These are phyloP conservation scores for Euphorbia schlechtendalii DNA, from an alignment of 441 rosid genomes.

Conservation along the genomic window DNA sequence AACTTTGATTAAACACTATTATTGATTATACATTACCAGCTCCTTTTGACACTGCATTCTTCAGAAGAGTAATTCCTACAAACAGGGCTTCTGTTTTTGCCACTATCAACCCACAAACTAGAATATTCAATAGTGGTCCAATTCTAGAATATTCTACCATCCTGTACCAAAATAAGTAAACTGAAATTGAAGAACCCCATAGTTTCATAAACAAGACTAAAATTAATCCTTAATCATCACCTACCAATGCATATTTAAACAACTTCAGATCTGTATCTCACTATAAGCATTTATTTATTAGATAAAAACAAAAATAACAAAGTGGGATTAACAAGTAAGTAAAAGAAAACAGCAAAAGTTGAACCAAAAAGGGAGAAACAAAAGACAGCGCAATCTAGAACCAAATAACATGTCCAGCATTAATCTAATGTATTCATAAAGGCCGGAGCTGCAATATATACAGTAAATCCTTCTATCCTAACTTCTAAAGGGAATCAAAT, in stretches of 20 bases:
- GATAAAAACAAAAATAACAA: too few relatives aligned
- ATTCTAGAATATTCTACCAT: slow-evolving; percentile 44
- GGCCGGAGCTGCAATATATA: not conserved
- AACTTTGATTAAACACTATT: not conserved
- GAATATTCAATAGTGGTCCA: slow-evolving; percentile 33
- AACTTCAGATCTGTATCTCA: not conserved
- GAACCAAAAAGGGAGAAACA: not conserved
- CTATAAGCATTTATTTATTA: too few relatives aligned
- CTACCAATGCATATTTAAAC: not conserved
- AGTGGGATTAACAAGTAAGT: not conserved
- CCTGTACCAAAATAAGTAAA: slow-evolving; percentile 1
- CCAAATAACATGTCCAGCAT: not conserved
- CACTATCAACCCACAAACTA: slow-evolving; percentile 33
- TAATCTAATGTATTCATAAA: not conserved
- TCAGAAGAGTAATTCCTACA: slow-evolving; percentile 51
- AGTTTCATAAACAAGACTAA: too few relatives aligned
- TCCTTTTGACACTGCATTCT: too few relatives aligned
- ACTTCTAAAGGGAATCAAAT: too few relatives aligned
- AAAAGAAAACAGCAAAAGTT: not conserved
- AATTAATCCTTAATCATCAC: not conserved
- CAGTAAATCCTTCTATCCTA: too few relatives aligned
- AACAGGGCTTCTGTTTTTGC: slow-evolving; percentile 37
- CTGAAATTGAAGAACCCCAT: too few relatives aligned
- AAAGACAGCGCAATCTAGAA: not conserved
- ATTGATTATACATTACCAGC: slow-evolving; percentile 31